A percentile compares a stretch with the other conserved stretches of the same genome.
These are phyloP conservation scores for Rhodamnia argentea DNA, from an alignment of 345 rosid genomes.

Conservation along the genomic window DNA sequence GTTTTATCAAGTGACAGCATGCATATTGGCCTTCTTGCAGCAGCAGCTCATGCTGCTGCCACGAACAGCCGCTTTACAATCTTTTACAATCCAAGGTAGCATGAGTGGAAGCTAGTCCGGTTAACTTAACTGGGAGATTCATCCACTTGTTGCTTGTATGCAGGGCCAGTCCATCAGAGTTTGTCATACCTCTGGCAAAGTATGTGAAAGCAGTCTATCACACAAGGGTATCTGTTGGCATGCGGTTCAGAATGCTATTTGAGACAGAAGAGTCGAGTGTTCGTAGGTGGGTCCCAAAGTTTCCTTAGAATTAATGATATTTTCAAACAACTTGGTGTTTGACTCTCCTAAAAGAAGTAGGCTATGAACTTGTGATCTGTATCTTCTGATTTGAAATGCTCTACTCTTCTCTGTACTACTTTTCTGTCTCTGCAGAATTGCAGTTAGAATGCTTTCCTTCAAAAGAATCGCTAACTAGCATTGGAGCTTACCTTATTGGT, in stretches of 20 bases:
- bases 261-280: conserved; percentile 62
- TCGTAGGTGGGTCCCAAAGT: conserved; percentile 28
- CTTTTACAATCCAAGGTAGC: conserved; percentile 36
- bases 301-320: background rate
- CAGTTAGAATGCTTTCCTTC: background rate
- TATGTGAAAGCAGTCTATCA: conserved; percentile 41
- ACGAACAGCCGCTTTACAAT: conserved; percentile 37
- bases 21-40: conserved; percentile 48
- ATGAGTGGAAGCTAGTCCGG: background rate
- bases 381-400: background rate
- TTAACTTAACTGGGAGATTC: background rate
- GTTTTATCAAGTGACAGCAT: conserved; percentile 43
- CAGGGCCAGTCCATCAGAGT: conserved; percentile 60
- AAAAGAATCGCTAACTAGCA: background rate
- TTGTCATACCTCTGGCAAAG: conserved; percentile 46
- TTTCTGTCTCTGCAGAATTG: background rate
- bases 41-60: conserved; percentile 45
- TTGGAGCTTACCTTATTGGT: background rate
- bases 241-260: conserved; percentile 59
- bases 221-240: conserved; percentile 47
- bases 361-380: background rate
- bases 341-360: background rate
- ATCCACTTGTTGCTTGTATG: conserved; percentile 4
- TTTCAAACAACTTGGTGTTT: background rate
- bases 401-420: background rate